These are phyloP conservation scores for Citrus inodora DNA, from an alignment of 345 rosid species.

Conservation along the genomic window DNA sequence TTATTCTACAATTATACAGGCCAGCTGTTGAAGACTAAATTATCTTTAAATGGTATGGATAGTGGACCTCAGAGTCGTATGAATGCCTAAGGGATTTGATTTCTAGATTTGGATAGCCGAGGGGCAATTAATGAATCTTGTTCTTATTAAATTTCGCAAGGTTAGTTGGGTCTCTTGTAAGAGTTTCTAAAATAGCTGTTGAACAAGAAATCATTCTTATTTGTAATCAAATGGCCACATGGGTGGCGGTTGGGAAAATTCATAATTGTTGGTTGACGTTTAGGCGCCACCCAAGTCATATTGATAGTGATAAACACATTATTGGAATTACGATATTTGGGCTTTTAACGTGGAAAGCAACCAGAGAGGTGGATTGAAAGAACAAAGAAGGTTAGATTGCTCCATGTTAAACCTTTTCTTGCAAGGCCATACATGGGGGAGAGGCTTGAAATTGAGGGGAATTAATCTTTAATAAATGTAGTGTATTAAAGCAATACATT, in stretches of 20 bases:
- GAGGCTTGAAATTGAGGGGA: background rate
- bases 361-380: background rate
- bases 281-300: too few species aligned
- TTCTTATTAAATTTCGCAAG: background rate
- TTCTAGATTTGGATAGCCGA: background rate
- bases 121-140: background rate
- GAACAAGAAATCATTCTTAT: background rate
- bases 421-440: background rate
- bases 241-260: conserved; percentile 10
- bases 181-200: background rate
- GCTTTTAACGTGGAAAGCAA: too few species aligned
- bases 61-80: background rate
- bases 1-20: background rate
- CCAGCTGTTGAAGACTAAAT: background rate
- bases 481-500: background rate
- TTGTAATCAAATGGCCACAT: background rate
- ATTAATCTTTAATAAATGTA: background rate
- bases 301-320: too few species aligned
- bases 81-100: background rate
- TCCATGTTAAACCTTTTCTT: background rate
- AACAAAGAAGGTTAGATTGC: background rate
- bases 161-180: background rate
- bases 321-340: too few species aligned
- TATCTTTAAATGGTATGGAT: background rate
- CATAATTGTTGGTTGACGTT: background rate